Percentiles rank a stretch among this genome's conserved stretches.
Evolutionary conservation across 2,329 filamentous ascomycete genomes (phyloP).

Genomic region (Fusarium sp.): DNA sequence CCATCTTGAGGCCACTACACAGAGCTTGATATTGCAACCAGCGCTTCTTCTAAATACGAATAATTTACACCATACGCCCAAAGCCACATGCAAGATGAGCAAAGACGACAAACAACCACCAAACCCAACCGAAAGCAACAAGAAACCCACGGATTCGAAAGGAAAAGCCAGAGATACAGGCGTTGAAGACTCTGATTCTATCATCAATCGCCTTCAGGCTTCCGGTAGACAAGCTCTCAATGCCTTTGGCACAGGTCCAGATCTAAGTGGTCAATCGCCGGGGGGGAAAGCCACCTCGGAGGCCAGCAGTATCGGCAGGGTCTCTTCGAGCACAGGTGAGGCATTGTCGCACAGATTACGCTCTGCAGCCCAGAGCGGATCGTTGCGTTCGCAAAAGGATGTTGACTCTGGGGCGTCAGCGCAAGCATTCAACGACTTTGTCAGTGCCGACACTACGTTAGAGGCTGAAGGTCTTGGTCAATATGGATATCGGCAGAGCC

Average conservation of each 20-base stretch:
- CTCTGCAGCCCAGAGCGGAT: conserved; percentile 25
- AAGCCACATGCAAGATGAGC: conserved; percentile 24
- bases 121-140: not conserved
- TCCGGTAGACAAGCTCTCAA: conserved; percentile 44
- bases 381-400: conserved; percentile 25
- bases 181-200: conserved; percentile 17
- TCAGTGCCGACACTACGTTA: conserved; percentile 25
- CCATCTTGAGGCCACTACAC: not conserved
- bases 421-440: conserved; percentile 43
- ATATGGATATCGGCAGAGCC: not conserved
- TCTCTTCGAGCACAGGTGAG: conserved; percentile 27
- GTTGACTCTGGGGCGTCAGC: conserved; percentile 47
- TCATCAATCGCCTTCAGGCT: conserved; percentile 42
- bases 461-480: conserved; percentile 6
- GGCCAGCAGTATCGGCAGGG: conserved; percentile 22
- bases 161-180: conserved; percentile 35
- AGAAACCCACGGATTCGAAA: conserved; percentile 17
- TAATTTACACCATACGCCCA: not conserved
- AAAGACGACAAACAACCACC: conserved; percentile 11
- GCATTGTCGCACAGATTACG: conserved; percentile 37
- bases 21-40: not conserved
- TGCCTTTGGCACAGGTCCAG: conserved; percentile 35
- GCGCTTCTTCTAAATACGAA: not conserved
- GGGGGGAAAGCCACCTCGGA: conserved; percentile 36
- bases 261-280: conserved; percentile 22